Base-by-base conservation (phyloP, 2,329 filamentous ascomycete genomes). In the Boeremia exigua region DNA sequence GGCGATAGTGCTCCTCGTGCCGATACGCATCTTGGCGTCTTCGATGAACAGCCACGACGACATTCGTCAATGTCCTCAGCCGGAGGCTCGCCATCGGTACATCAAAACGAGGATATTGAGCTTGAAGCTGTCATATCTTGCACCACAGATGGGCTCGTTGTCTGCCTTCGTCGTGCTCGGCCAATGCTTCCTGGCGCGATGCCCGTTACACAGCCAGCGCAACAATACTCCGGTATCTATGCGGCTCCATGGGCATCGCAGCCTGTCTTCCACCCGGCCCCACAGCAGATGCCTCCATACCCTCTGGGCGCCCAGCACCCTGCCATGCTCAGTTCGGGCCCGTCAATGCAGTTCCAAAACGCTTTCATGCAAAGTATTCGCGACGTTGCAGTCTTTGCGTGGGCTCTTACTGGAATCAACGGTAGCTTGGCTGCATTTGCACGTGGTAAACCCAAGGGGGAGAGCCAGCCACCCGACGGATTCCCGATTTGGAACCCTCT, bases 91-190 rank as follows among this genome's bases (percentile, higher is more conserved):
- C 63, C 70, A 10, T 70, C 70, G 0, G 66, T 71, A 19, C 30
- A 54, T 32, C 63, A 49, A 15, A 61, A 67, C 15, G 76, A 75
- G 12, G 80, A 82, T 1, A 81, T 92, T 47, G 91, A 96, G 75
- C 79, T 96, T 4, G 92, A 96, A 76, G 92, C 91, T 2, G 91
- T 96, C n/a, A 88, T 96, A 5, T 96, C 92, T 0, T 96, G 92
- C 75, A 92, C 91, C 2, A 96, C 92, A 0, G 92, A 96, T 72
- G 92, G 92, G 0, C 80, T 96, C 0, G 91, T 96, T 2, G 91
- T 96, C 7, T 87, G 94, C 45, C 79, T 96, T 12, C 85, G 92
- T 52, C 86, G 84, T 60, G 91, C 91, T 23, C 84, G 89, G 25
- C 88, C 90, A 4, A 81, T 86, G 7, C 86, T 92, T 42, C 89